Conservation (phyloP, 768 basidiomycete genomes). For the Sistotremastrum niveocremeum region DNA sequence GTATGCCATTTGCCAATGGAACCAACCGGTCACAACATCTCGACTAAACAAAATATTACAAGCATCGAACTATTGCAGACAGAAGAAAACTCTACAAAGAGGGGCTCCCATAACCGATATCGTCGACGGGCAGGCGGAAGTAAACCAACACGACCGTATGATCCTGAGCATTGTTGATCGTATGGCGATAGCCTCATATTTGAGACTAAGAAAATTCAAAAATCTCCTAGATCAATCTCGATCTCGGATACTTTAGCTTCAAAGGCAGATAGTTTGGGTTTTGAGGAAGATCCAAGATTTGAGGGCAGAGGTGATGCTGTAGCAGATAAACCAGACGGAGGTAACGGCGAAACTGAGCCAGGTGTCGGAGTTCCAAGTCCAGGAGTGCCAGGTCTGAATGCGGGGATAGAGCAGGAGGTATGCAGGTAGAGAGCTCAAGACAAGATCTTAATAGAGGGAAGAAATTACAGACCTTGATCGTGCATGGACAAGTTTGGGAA, state of each 20-base stretch:
- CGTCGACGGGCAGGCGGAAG: no score
- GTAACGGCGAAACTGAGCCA: slow-evolving; percentile 25
- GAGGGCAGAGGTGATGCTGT: neutral
- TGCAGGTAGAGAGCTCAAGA: slow-evolving; percentile 6
- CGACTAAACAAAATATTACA: no score
- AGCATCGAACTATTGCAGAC: no score
- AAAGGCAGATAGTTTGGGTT: slow-evolving; percentile 25
- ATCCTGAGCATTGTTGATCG: no score
- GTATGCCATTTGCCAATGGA: no score
- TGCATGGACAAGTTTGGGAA: slow-evolving; percentile 42
- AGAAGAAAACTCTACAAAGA: no score
- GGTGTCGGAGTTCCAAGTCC: slow-evolving; percentile 28
- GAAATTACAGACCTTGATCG: slow-evolving; percentile 43
- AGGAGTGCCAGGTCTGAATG: slow-evolving; percentile 28
- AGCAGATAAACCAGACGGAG: slow-evolving; percentile 10
- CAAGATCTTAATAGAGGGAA: slow-evolving; percentile 5
- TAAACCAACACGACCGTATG: no score
- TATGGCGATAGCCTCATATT: no score
- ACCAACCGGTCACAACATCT: no score
- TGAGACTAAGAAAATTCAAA: slow-evolving; percentile 21
- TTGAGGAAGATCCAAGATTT: slow-evolving; percentile 11
- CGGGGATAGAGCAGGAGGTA: slow-evolving; percentile 1
- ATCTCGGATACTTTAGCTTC: slow-evolving; percentile 51
- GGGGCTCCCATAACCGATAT: no score
- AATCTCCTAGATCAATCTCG: slow-evolving; percentile 71